Evolutionary conservation across 345 rosid genomes (phyloP).

Genomic region (Corchorus capsularis): DNA sequence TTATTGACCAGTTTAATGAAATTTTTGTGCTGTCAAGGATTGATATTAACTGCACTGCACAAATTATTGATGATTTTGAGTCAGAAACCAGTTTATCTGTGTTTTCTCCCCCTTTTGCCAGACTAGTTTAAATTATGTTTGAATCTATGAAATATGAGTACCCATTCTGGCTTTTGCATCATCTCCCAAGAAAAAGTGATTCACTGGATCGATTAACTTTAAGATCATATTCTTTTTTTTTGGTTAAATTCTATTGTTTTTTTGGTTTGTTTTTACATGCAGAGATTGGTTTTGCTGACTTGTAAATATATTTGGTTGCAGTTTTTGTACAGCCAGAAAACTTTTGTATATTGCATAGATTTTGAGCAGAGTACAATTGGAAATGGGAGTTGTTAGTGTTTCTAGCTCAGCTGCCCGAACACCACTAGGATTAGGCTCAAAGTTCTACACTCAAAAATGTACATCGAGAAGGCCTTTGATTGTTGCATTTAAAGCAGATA

Average conservation of each 20-base stretch:
- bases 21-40: neutral
- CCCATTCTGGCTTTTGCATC: neutral
- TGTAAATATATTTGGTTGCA: conserved; percentile 20
- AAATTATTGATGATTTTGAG: neutral
- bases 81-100: too few relatives aligned
- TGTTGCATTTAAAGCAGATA: conserved; percentile 73
- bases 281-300: neutral
- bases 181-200: neutral
- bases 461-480: conserved; percentile 50
- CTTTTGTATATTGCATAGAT: neutral
- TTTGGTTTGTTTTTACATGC: neutral
- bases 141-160: neutral
- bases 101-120: too few relatives aligned
- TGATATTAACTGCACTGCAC: neutral
- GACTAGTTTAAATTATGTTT: neutral
- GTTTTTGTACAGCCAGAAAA: conserved; percentile 28
- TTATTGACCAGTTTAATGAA: neutral
- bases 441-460: conserved; percentile 41
- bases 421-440: conserved; percentile 54
- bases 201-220: neutral
- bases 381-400: conserved; percentile 85
- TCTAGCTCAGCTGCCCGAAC: conserved; percentile 85
- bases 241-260: neutral
- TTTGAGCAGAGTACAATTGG: conserved; percentile 24
- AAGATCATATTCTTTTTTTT: neutral